A percentile compares a stretch with the other conserved stretches of the same genome.
These are phyloP conservation scores for Diutina neorugosa DNA, from an alignment of 1,139 yeast species.

Conservation along the genomic window DNA sequence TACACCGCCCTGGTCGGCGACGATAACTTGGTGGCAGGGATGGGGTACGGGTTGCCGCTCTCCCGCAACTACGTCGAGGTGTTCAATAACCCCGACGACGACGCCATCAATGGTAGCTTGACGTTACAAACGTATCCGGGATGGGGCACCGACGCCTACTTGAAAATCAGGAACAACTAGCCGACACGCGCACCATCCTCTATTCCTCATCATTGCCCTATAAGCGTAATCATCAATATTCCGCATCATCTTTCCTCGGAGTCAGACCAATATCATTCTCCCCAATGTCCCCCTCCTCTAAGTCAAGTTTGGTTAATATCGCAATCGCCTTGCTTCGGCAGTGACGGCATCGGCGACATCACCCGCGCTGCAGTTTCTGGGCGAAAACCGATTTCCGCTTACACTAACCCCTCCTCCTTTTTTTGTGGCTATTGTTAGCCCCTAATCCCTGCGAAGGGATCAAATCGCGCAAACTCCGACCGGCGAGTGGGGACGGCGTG, in stretches of 20 bases:
- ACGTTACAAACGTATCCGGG: conserved; percentile 74
- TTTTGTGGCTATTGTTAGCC: background rate
- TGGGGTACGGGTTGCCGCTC: conserved; percentile 91
- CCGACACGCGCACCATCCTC: no score
- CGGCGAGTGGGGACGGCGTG: background rate
- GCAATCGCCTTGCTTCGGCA: no score
- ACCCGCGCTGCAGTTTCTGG: no score
- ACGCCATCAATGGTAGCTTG: conserved; percentile 45
- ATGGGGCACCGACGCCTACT: conserved; percentile 53
- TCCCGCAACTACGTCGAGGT: conserved; percentile 46
- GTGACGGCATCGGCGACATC: no score
- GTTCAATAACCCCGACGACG: conserved; percentile 23
- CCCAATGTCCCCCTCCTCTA: no score
- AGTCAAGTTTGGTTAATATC: no score
- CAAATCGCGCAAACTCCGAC: background rate
- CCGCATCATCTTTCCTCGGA: no score
- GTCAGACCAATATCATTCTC: no score
- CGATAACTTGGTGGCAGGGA: conserved; percentile 71
- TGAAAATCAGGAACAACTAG: conserved; percentile 15
- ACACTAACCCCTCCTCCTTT: no score
- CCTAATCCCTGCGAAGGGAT: background rate
- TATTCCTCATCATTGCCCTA: no score
- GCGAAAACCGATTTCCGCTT: no score
- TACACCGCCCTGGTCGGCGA: conserved; percentile 23
- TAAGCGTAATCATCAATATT: no score